Base-by-base conservation (phyloP, 352 stramenopile species). In the Pythium monospermum region DNA sequence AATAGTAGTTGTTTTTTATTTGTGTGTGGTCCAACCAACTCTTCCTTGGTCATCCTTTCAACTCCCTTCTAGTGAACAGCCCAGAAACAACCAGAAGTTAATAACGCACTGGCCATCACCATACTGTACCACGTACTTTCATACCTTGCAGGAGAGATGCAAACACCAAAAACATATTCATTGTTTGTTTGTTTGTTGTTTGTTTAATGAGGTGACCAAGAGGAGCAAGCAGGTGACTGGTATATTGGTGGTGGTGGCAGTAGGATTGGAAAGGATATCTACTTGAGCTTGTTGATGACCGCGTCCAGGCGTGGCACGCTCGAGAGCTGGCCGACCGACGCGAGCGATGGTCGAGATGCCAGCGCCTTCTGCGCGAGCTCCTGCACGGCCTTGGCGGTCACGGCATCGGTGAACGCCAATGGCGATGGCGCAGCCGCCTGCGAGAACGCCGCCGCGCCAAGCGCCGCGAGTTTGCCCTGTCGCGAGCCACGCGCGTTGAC, bases 241-340 rank as follows among this genome's bases (percentile, higher is more conserved):
- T n/a, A n/a, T n/a, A n/a, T n/a, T n/a, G n/a, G n/a, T n/a, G n/a
- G n/a, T n/a, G n/a, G n/a, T n/a, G n/a, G n/a, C n/a, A n/a, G n/a
- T n/a, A n/a, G n/a, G n/a, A 43, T 56, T 56, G 47, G 48, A 38
- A 33, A 12, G 18, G 31, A 53, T 33, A 53, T 74, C 71, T 91
- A 94, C 66, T 87, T 68, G 54, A 94, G 76, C 71, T 92, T 88
- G 65, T 65, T 70, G 39, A 80, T 54, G 51, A 94, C 50, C 18
- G 60, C 76, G 52, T 94, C 79, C 38, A 92, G 64, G 58, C 77
- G 83, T 15, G 79, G 83, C 47, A 94, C 78, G 28, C 62, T 43
- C 48, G 67, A 67, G 59, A 94, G 60, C 67, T 85, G 82, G 40
- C 83, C 83, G 33, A 92, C 74, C 49, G 75, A 80, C 42, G 83